Base-by-base conservation (phyloP, 169 alveolate genomes). In the Cystoisospora suis region DNA sequence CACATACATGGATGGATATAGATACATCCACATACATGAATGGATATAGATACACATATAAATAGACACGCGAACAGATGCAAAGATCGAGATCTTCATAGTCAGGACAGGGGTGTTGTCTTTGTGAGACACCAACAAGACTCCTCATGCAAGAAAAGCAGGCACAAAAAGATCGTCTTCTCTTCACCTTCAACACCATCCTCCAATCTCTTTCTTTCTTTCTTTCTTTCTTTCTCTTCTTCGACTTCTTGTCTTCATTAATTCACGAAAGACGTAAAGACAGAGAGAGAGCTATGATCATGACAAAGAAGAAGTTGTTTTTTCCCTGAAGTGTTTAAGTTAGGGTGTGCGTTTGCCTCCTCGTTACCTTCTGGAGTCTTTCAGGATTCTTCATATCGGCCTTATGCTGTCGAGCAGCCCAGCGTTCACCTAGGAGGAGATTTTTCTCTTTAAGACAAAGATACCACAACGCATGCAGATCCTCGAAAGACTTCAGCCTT, bases 391-490 rank as follows among this genome's bases (percentile, higher is more conserved):
- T 93, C 95, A 93, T 94, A 61, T 93, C 91, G 38, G 88, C 69
- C 46, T 91, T 92, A 42, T 93, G 88, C 88, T 95, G 97, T 75
- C 93, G 87, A 6, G 96, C 93, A 38, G 96, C 96, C 94, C 95
- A 93, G 59, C 96, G 92, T 56, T 96, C 98, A 56, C 97, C 97
- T 65, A 95, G 93, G 42, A 96, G 86, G 47, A 95, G 91, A 72
- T 96, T 96, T 87, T 95, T 96, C 90, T 96, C 98, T 88, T 96
- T 96, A 86, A 96, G 83, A 56, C 97, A 94, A 38, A 96, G 86
- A 86, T 94, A 95, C 93, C 96, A 96, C 32, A 96, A 94, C 80
- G 94, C 95, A 69, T 96, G 96, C 59, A 96, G 92, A 75, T 96
- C 98, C 17, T 95, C 97, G 70, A 96, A 96, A 81, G 97, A 95